Evolutionary conservation across 2,329 filamentous ascomycete species (phyloP).

Genomic region (Cytospora piceicola): DNA sequence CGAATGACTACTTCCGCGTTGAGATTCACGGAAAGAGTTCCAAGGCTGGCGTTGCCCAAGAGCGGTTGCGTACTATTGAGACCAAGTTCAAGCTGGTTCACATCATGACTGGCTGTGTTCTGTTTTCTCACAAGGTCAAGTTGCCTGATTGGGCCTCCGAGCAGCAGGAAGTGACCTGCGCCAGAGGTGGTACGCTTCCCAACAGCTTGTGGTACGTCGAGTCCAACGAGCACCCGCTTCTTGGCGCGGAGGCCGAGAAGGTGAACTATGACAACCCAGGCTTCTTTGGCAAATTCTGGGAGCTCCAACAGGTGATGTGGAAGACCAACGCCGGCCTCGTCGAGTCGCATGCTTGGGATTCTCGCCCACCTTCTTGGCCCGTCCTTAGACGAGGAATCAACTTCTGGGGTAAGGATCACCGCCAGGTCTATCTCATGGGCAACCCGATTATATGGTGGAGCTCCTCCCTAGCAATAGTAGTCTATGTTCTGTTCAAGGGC

Average conservation of each 20-base stretch:
- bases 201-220: constrained; percentile 99
- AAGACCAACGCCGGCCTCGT: constrained; percentile 94
- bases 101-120: constrained; percentile 91
- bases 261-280: constrained; percentile 95
- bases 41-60: constrained; percentile 75
- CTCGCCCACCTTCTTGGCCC: constrained; percentile 90
- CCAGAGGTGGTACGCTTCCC: constrained; percentile 84
- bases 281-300: constrained; percentile 97
- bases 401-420: constrained; percentile 95
- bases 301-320: constrained; percentile 99
- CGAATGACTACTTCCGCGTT: constrained; percentile 92
- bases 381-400: constrained; percentile 93
- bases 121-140: constrained; percentile 99
- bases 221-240: constrained; percentile 80
- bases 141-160: constrained; percentile 97
- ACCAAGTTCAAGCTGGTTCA: constrained; percentile 96
- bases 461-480: constrained; percentile 73
- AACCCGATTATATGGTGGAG: constrained; percentile 96
- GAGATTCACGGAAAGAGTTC: constrained; percentile 94
- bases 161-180: constrained; percentile 99
- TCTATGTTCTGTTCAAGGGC: constrained; percentile 85
- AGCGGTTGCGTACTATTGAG: constrained; percentile 88
- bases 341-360: constrained; percentile 98
- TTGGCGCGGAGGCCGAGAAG: constrained; percentile 78
- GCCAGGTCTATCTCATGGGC: constrained; percentile 94